Conservation (phyloP, 1,284 basidiomycete species). For the Fistulina hepatica region DNA sequence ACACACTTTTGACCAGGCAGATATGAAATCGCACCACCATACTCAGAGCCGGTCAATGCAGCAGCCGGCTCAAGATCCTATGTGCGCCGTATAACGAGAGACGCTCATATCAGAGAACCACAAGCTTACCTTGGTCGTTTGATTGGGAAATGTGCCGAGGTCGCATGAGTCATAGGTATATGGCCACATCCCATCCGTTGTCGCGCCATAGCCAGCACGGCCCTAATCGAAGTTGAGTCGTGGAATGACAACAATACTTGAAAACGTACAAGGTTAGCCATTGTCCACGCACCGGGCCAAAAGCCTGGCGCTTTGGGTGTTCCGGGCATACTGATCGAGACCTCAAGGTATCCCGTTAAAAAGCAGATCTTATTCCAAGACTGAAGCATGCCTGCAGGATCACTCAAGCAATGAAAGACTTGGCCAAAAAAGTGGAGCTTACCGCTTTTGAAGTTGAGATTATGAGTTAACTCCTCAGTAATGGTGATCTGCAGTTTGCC, state of each 20-base stretch:
- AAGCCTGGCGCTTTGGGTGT: slow-evolving; percentile 55
- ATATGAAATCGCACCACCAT: slow-evolving; percentile 42
- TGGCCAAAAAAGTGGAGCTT: slow-evolving; percentile 19
- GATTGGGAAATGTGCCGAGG: slow-evolving; percentile 76
- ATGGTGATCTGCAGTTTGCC: slow-evolving; percentile 75
- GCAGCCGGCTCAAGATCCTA: no score
- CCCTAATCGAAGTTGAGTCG: slow-evolving; percentile 46
- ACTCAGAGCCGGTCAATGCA: slow-evolving; percentile 39
- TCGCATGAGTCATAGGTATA: slow-evolving; percentile 80
- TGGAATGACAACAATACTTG: slow-evolving; percentile 2
- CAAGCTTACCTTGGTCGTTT: slow-evolving; percentile 45
- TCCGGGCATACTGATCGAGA: slow-evolving; percentile 75
- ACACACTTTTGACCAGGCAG: slow-evolving; percentile 75
- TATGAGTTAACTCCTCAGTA: slow-evolving; percentile 47
- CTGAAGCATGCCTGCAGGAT: slow-evolving; percentile 51
- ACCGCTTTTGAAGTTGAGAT: slow-evolving; percentile 73
- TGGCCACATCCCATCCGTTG: slow-evolving; percentile 61
- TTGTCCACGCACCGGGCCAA: slow-evolving; percentile 73
- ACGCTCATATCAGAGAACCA: no score
- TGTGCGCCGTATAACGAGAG: no score
- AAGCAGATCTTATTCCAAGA: slow-evolving; percentile 93
- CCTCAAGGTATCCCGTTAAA: slow-evolving; percentile 84
- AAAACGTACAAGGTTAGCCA: slow-evolving; percentile 69
- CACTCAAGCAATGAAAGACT: slow-evolving; percentile 4
- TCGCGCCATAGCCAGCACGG: slow-evolving; percentile 61